Conservation (phyloP, 2,329 filamentous ascomycete species). For the Colletotrichum sp. region DNA sequence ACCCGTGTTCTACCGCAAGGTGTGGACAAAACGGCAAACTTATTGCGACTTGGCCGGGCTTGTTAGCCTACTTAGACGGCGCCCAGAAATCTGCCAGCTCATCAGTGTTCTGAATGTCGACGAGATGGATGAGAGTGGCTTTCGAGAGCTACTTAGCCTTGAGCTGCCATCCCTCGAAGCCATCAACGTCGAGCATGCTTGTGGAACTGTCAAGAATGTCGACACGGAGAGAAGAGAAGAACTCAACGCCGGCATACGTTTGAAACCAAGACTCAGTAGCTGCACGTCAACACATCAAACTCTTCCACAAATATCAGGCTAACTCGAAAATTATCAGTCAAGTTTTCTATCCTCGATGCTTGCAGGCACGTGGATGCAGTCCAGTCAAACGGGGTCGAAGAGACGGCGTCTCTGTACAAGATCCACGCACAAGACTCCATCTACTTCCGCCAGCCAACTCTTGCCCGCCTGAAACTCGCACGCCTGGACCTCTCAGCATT, state of each 20-base stretch:
- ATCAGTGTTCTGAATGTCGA: fast-evolving
- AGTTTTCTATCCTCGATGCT: background rate
- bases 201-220: background rate
- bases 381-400: background rate
- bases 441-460: background rate
- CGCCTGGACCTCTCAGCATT: background rate
- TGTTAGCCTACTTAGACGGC: background rate
- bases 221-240: background rate
- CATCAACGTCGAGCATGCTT: fast-evolving
- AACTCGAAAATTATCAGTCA: background rate
- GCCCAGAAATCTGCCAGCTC: fast-evolving
- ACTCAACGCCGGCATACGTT: background rate
- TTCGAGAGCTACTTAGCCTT: fast-evolving
- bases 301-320: background rate
- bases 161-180: background rate
- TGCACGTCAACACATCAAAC: background rate
- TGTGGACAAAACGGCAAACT: background rate
- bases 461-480: background rate
- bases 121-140: fast-evolving
- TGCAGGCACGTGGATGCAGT: background rate
- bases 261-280: background rate
- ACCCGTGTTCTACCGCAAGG: background rate
- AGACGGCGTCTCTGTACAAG: background rate
- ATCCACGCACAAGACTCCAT: background rate
- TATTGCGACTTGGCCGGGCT: fast-evolving